Conservation (phyloP, 805 yeast species). For the Sugiyamaella floridensis region DNA sequence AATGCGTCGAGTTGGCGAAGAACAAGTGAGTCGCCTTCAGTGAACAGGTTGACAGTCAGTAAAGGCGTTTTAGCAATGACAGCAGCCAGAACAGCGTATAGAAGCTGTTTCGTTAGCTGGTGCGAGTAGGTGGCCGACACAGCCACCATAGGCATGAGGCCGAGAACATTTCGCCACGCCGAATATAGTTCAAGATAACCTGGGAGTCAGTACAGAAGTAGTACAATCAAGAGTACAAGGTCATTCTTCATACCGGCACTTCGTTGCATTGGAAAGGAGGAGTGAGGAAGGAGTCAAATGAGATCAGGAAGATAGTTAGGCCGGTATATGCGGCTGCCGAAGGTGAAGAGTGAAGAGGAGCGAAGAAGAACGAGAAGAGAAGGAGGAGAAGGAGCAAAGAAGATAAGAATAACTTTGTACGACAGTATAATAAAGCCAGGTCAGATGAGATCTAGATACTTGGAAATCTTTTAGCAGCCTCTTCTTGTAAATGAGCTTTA, state of each 20-base stretch:
- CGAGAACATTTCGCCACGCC: constrained; percentile 7
- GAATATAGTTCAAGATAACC: constrained; percentile 17
- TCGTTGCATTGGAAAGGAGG: neutral
- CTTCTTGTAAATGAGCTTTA: constrained; percentile 37
- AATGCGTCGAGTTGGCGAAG: constrained; percentile 1
- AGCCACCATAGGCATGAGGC: constrained; percentile 11
- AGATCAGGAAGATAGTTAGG: too few relatives aligned
- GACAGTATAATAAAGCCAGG: neutral
- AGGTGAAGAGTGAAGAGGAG: too few relatives aligned
- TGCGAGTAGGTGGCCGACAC: constrained; percentile 13
- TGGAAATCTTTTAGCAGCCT: constrained; percentile 14
- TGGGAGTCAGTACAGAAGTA: neutral
- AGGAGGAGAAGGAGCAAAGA: too few relatives aligned
- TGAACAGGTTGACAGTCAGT: constrained; percentile 6
- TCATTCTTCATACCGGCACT: neutral
- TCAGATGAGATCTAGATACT: too few relatives aligned
- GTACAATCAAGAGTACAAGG: neutral
- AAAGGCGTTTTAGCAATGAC: constrained; percentile 8
- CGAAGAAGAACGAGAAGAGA: too few relatives aligned
- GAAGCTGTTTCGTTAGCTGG: neutral
- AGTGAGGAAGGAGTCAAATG: neutral
- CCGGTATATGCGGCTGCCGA: too few relatives aligned
- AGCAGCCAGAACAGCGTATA: constrained; percentile 10
- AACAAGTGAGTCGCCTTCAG: neutral
- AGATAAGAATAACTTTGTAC: too few relatives aligned